phyloP scores from a whole-genome alignment of 2,329 filamentous ascomycete species.

The Pseudopyrenochaeta lycopersici region DNA sequence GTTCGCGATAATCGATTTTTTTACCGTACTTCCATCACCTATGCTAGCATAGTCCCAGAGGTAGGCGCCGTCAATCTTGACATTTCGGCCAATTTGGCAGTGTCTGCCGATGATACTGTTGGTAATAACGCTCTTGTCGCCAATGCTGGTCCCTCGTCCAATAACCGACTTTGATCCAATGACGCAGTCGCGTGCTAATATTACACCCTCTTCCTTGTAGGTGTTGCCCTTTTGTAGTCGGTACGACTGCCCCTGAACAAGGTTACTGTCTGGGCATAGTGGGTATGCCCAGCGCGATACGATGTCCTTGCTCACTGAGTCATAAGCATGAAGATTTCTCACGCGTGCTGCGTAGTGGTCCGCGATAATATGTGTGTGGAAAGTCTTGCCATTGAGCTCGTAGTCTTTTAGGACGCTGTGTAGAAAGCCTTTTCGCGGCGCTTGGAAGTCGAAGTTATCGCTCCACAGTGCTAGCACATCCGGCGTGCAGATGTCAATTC shows the following conservation, averaged over 20 bases:
- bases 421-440: conserved; percentile 86
- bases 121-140: conserved; percentile 72
- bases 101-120: conserved; percentile 84
- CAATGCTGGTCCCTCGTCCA: conserved; percentile 78
- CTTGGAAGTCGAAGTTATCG: conserved; percentile 96
- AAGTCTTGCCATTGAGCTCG: conserved; percentile 96
- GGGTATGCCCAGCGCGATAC: conserved; percentile 88
- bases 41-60: conserved; percentile 88
- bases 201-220: conserved; percentile 81
- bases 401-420: conserved; percentile 95
- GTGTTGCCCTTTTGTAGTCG: conserved; percentile 73
- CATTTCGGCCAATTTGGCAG: conserved; percentile 87
- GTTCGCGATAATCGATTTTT: conserved; percentile 78
- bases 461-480: conserved; percentile 95
- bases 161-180: conserved; percentile 76
- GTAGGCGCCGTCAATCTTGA: conserved; percentile 79
- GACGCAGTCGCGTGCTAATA: conserved; percentile 74
- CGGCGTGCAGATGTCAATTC: conserved; percentile 96
- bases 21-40: conserved; percentile 75
- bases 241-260: conserved; percentile 80
- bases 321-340: conserved; percentile 87
- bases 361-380: conserved; percentile 86
- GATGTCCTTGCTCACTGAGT: conserved; percentile 87
- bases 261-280: conserved; percentile 86
- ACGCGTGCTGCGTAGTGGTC: conserved; percentile 88